Percentiles rank a stretch among this genome's conserved stretches.
Conservation (phyloP, 441 rosid species). For the Daphne laureola region DNA sequence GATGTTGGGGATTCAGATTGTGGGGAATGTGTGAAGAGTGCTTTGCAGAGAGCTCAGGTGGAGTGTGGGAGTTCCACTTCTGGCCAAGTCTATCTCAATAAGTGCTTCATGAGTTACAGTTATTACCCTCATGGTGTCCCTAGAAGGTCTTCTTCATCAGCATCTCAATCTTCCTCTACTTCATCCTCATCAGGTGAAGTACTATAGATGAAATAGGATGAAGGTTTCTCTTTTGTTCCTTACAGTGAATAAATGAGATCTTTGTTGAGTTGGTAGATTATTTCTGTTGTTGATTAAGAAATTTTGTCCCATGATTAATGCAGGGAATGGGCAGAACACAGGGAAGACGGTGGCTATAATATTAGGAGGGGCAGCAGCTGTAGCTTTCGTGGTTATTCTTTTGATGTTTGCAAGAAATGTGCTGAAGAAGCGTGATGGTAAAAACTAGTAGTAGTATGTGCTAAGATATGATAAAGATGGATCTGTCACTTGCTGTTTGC, state of each 20-base stretch:
- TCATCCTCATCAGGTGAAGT: conserved; percentile 53
- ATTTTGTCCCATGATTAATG: conserved; percentile 13
- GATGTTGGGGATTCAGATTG: conserved; percentile 96
- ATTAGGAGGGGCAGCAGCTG: conserved; percentile 92
- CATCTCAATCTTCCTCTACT: conserved; percentile 34
- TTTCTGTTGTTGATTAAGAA: too few species aligned
- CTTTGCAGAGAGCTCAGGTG: conserved; percentile 83
- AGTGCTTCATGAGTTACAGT: conserved; percentile 77
- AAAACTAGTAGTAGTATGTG: conserved; percentile 4
- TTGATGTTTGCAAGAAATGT: conserved; percentile 68
- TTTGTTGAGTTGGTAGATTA: not conserved
- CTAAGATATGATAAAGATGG: not conserved
- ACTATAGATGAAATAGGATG: conserved; percentile 3
- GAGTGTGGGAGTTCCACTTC: conserved; percentile 88
- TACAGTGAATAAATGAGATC: not conserved
- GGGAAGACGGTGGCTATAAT: conserved; percentile 97
- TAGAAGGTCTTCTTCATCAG: conserved; percentile 45
- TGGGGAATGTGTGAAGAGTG: conserved; percentile 66
- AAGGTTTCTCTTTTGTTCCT: not conserved
- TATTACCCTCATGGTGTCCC: conserved; percentile 93
- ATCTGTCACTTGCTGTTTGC: not conserved
- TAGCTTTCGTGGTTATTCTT: conserved; percentile 78
- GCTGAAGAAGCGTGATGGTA: conserved; percentile 87
- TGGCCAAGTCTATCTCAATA: conserved; percentile 83
- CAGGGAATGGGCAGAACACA: conserved; percentile 55